Base-by-base conservation (phyloP, 495 filamentous ascomycete species). In the Penicillium maclennaniae region DNA sequence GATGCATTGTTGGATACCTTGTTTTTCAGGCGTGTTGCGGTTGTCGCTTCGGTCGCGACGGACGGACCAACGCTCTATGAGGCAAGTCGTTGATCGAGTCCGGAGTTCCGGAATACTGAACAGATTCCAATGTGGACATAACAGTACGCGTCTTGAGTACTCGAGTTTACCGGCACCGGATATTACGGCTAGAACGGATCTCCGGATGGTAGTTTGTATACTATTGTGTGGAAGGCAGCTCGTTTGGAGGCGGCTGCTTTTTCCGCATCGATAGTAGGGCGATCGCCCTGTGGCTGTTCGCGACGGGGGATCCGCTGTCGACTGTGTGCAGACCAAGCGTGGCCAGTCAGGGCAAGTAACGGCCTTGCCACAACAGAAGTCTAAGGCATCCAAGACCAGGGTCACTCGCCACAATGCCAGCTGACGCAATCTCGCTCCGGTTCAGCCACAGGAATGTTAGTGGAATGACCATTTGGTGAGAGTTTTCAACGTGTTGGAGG, bases 301-400 rank as follows among this genome's bases (percentile, higher is more conserved):
- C 31, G 8, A 34, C 31, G 8, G 31, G 31, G 31, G 31, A 34
- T 34, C 3, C 6, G 14, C 31, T 14, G 31, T 34, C 31, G 10
- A 12, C 14, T 12, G 31, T 12, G 31, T 34, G 31, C 31, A 34
- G 31, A 19, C 38, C 38, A 9, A 10, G 27, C 8, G 41, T 26
- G 46, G 53, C 61, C 51, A 63, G 54, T 63, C 41, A 63, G 42
- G 16, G n/a, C 12, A 17, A 20, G n/a, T 19, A 43, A 20, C 7
- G 48, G 39, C 16, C 20, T 63, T 40, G 58, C 61, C 61, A 63
- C 61, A 23, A 36, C 38, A 37, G 43, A 34, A 34, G 10, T 36
- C 16, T 54, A 25, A 23, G 42, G 26, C 31, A 41, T 21, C 25
- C 27, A 34, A 43, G 7, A 12, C 19, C 21, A 27, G 21, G 43